Evolutionary conservation across 169 alveolate genomes (phyloP), one percentile per base, ranked within the genome.

Genomic region (Cryptosporidium sp.): DNA sequence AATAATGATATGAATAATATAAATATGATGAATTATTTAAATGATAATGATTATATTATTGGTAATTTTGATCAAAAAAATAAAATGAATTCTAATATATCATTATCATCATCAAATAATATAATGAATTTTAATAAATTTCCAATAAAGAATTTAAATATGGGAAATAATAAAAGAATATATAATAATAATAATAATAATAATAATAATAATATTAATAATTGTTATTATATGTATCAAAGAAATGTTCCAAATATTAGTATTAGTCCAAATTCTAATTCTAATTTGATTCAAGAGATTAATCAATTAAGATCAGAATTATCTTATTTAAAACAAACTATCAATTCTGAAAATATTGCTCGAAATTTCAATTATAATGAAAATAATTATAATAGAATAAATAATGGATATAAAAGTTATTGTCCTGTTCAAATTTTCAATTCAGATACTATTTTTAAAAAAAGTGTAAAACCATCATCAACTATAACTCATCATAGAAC

Each of bases 251-350:
- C 72, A 65, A 23, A 23, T 37, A 23, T n/a, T n/a, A 65, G 44
- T 37, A 23, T n/a, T n/a, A 65, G 21, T 33, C 14, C 42, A 33
- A 21, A 37, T 67, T 29, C 53, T 10, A 29, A 9, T 8, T 33
- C 33, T n/a, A 44, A 29, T n/a, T 67, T 80, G 18, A 39, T 62
- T 9, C 37, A 60, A 9, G 89, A 80, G 75, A 80, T 80, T 37
- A 80, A 51, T n/a, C 53, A 65, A 31, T 51, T 80, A 16, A 80
- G 67, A 42, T 42, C 21, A n/a, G 89, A 80, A 35, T 51, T 80
- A 29, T 23, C 37, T 7, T 58, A 44, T 51, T 33, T 80, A 16
- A 80, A 65, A 35, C 69, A 65, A 33, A 31, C 89, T 33, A 61
- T 80, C 9, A 21, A 44, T 21, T 23, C 61, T 21, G 53, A 56